These are phyloP conservation scores for Sarocladiaceae sp. DNA, from an alignment of 2,329 filamentous ascomycete genomes.

Conservation along the genomic window DNA sequence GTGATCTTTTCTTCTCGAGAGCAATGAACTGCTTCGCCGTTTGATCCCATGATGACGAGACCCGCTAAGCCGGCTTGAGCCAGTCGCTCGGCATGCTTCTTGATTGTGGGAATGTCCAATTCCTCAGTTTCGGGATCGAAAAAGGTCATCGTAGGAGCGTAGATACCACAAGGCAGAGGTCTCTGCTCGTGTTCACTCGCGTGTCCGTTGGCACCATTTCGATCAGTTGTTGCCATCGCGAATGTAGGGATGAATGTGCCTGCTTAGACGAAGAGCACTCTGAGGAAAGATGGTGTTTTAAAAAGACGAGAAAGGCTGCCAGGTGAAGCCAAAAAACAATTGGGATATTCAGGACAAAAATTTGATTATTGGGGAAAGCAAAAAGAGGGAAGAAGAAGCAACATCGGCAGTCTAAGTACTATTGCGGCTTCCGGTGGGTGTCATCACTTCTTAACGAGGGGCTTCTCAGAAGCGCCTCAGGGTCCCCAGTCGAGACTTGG, in stretches of 20 bases:
- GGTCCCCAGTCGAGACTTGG: no score
- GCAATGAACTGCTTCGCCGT: constrained; percentile 84
- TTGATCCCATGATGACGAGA: constrained; percentile 83
- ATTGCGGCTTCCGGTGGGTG: not conserved
- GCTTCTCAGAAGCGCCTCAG: not conserved
- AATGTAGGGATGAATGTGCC: not conserved
- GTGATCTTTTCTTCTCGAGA: constrained; percentile 71
- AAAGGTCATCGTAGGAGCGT: constrained; percentile 87
- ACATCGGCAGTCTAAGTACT: not conserved
- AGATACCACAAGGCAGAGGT: constrained; percentile 75
- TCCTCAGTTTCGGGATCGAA: constrained; percentile 82
- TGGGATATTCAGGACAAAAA: no score
- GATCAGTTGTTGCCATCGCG: not conserved
- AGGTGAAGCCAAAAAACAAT: not conserved
- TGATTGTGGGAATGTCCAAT: constrained; percentile 74
- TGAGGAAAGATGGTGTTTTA: not conserved
- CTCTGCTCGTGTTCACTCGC: constrained; percentile 28
- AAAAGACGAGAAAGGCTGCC: not conserved
- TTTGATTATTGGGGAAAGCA: not conserved
- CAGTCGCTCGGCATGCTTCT: constrained; percentile 75
- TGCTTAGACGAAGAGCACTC: not conserved
- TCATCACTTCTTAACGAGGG: not conserved
- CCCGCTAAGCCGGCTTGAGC: constrained; percentile 74
- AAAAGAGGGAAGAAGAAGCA: not conserved
- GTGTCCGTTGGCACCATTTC: not conserved